Percentiles rank a stretch among this genome's conserved stretches.
Evolutionary conservation across 108 stramenopile species (phyloP).

Genomic region (Skeletonema potamos): DNA sequence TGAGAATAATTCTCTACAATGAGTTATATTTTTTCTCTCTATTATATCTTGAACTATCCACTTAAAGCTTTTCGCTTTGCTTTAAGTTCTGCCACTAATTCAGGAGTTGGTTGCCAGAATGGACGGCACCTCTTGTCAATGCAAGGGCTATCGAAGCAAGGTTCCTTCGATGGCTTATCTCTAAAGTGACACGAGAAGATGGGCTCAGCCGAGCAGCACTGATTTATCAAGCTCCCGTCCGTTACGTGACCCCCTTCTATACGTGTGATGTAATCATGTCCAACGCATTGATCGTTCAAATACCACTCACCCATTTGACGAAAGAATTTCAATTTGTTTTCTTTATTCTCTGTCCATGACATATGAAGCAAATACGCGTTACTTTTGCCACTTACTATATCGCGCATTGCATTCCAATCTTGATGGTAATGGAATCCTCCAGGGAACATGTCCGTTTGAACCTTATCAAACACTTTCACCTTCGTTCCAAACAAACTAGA

Average conservation of each 20-base stretch:
- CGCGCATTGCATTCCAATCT: conserved; percentile 38
- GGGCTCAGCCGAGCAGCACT: conserved; percentile 58
- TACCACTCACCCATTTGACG: conserved; percentile 71
- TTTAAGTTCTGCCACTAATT: neutral
- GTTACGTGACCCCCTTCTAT: conserved; percentile 13
- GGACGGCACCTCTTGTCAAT: conserved; percentile 40
- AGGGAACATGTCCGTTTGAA: conserved; percentile 38
- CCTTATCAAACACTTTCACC: conserved; percentile 52
- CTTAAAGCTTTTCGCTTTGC: neutral
- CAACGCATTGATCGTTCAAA: conserved; percentile 59
- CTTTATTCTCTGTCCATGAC: conserved; percentile 55
- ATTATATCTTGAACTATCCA: neutral
- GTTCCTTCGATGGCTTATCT: conserved; percentile 70
- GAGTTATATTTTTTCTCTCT: neutral
- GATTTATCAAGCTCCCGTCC: conserved; percentile 18
- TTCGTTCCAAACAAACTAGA: conserved; percentile 48
- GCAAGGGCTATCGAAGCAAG: conserved; percentile 51
- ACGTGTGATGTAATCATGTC: conserved; percentile 12
- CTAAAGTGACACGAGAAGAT: conserved; percentile 63
- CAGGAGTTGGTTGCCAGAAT: conserved; percentile 15
- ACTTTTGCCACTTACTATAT: conserved; percentile 32
- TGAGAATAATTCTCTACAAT: neutral
- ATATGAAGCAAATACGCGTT: conserved; percentile 51
- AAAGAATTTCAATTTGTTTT: conserved; percentile 50
- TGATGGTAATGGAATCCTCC: conserved; percentile 51